Evolutionary conservation across 768 basidiomycete genomes (phyloP).

Genomic region (Rubroboletus satanas): DNA sequence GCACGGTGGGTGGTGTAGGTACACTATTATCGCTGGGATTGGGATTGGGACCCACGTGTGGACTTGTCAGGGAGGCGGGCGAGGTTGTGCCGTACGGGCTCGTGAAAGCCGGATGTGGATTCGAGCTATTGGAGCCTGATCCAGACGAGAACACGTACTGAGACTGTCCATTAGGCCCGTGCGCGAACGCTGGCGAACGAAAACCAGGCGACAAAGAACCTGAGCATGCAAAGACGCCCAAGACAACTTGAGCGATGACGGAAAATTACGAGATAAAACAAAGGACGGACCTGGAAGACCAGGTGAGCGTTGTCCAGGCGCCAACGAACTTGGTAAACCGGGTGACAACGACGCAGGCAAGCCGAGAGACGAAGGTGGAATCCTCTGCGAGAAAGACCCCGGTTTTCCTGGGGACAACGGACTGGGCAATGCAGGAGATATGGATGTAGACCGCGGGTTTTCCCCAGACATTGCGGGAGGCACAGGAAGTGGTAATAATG

Average conservation of each 20-base stretch:
- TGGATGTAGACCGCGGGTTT: conserved; percentile 1
- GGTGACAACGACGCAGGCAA: conserved; percentile 17
- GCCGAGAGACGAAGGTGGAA: conserved; percentile 7
- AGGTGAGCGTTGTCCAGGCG: conserved; percentile 22
- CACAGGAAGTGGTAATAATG: conserved; percentile 14
- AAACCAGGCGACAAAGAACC: conserved; percentile 21
- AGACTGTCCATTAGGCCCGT: neutral
- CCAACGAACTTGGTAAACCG: conserved; percentile 17
- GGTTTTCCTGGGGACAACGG: conserved; percentile 9
- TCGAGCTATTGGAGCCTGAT: conserved; percentile 9
- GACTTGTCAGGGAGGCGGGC: neutral
- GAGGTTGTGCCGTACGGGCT: conserved; percentile 4
- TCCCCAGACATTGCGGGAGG: conserved; percentile 2
- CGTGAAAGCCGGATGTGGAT: neutral
- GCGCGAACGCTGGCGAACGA: conserved; percentile 18
- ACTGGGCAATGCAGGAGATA: conserved; percentile 12
- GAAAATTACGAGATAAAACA: conserved; percentile 2
- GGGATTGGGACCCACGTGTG: neutral
- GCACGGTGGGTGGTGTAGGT: conserved; percentile 2
- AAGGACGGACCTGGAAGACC: conserved; percentile 23
- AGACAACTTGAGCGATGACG: conserved; percentile 4
- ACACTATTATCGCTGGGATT: neutral
- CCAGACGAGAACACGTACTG: conserved; percentile 21
- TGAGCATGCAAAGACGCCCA: neutral
- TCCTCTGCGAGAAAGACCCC: conserved; percentile 5